Conservation (phyloP, 805 yeast genomes). For the Hanseniaspora taiwanica region DNA sequence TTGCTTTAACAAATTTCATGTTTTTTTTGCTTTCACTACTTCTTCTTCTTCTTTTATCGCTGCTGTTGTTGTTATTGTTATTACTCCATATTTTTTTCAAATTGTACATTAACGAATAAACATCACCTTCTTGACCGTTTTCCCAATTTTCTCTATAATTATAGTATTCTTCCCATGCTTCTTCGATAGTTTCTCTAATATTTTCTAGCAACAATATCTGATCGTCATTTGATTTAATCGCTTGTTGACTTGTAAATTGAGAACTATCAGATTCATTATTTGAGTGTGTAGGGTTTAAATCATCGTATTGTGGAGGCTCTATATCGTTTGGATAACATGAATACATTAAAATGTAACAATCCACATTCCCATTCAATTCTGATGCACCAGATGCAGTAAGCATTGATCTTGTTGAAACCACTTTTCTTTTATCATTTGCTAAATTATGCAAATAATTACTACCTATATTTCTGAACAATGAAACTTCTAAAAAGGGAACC, state of each 20-base stretch:
- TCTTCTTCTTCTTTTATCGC: slow-evolving; percentile 19
- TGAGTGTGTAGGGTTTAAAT: slow-evolving; percentile 8
- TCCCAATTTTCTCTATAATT: slow-evolving; percentile 45
- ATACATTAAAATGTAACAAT: slow-evolving; percentile 60
- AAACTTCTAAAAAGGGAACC: slow-evolving; percentile 66
- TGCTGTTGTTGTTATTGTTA: slow-evolving; percentile 8
- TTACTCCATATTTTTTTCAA: slow-evolving; percentile 40
- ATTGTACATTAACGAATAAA: slow-evolving; percentile 45
- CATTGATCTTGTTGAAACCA: slow-evolving; percentile 52
- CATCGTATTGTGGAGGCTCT: slow-evolving; percentile 44
- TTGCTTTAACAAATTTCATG: slow-evolving; percentile 14
- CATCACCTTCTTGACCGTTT: slow-evolving; percentile 53
- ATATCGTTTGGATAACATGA: slow-evolving; percentile 47
- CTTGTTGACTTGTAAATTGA: slow-evolving; percentile 6
- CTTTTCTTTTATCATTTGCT: slow-evolving; percentile 48
- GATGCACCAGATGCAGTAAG: slow-evolving; percentile 70
- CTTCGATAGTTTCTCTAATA: slow-evolving; percentile 44
- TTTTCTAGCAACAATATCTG: slow-evolving; percentile 18
- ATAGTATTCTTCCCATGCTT: slow-evolving; percentile 62
- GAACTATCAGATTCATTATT: slow-evolving; percentile 5
- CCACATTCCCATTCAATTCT: slow-evolving; percentile 61
- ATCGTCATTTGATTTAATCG: slow-evolving; percentile 7
- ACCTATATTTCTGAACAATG: slow-evolving; percentile 48
- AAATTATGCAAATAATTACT: slow-evolving; percentile 45
- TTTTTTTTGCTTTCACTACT: slow-evolving; percentile 12